phyloP scores from a whole-genome alignment of 306 rosid species.

The Cicer arietinum region DNA sequence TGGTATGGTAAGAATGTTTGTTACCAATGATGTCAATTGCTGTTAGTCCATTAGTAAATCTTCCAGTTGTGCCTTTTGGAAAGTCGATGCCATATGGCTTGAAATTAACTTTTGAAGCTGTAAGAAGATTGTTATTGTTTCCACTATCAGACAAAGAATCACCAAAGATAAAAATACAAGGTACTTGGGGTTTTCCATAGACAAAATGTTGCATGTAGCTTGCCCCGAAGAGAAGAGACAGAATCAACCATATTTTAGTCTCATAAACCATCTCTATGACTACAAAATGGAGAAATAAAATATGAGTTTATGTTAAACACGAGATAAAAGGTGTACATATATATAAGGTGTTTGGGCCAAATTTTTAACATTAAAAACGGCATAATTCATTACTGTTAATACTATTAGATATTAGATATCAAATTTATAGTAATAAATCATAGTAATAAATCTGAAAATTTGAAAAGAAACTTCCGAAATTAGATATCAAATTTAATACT shows the following conservation, averaged over 20 bases:
- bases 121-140: constrained; percentile 52
- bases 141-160: constrained; percentile 61
- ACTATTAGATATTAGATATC: no score
- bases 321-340: no score
- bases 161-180: constrained; percentile 61
- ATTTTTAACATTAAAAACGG: no score
- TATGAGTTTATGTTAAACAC: no score
- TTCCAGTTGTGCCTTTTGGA: background rate
- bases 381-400: no score
- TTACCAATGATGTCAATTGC: background rate
- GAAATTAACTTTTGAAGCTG: background rate
- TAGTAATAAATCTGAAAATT: no score
- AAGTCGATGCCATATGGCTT: background rate
- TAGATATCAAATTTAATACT: no score
- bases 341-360: no score
- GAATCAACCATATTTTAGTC: background rate
- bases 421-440: no score
- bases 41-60: background rate
- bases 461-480: no score
- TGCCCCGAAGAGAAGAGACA: background rate
- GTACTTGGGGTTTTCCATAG: constrained; percentile 37
- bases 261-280: background rate
- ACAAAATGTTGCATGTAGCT: constrained; percentile 1
- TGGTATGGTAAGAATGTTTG: background rate
- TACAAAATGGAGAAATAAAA: background rate